Base-by-base conservation (phyloP, 2,329 filamentous ascomycete species). In the Westerdykella aurantiaca region DNA sequence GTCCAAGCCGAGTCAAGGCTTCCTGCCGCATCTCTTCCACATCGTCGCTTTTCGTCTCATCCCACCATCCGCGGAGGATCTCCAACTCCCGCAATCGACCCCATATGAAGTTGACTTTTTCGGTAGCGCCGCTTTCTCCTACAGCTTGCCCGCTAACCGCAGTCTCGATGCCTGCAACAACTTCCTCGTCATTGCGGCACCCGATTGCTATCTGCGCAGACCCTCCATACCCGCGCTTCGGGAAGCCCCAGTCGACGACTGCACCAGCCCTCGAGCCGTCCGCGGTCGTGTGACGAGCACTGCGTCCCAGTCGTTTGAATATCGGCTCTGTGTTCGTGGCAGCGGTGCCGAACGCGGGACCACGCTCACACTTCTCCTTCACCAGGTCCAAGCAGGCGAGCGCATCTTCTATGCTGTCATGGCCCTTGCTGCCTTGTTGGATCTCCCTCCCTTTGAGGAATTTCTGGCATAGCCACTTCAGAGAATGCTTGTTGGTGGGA, bases 291-390 rank as follows among this genome's bases (percentile, higher is more conserved):
- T 69, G 64, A 13, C 81, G 73, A 37, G 83, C 76, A 3, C 77
- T 50, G 16, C 72, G 66, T 38, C 58, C 79, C 4, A 98, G 76
- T 9, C 91, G 82, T 54, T 84, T 86, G 73, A 97, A 98, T 39
- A 98, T 81, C 54, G 88, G 91, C 69, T 98, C 93, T 34, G 82
- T 83, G 37, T 82, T 83, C 2, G 82, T 77, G 35, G 95, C 88
- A 39, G 81, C 81, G 0, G 84, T 85, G 31, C 88, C 93, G 87
- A 90, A 98, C 18, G 75, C 69, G 51, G 86, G 86, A 34, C 93
- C 93, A 68, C 87, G 93, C 66, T 97, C 90, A 65, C 91, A 96
- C 67, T 98, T 98, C 61, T 91, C 84, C 68, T 93, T 95, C 38
- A 97, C 82, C 1, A 98, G 82, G 58, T 97, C 90, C 12, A 98